These are phyloP conservation scores for Pilobolus umbonatus DNA, from an alignment of 192 early-diverging fungal species.

Conservation along the genomic window DNA sequence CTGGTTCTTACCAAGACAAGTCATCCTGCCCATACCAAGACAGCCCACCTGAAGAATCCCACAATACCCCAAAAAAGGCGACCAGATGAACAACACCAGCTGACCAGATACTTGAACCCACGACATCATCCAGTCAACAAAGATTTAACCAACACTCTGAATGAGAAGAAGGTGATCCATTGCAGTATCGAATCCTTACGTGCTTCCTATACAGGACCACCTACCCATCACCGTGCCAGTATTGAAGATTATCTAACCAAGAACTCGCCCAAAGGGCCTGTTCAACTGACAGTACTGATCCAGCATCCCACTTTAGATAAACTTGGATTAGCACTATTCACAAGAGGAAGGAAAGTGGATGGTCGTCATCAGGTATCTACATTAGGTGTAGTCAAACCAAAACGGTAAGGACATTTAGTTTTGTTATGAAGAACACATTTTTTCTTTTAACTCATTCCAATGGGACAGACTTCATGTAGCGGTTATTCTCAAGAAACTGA, in stretches of 20 bases:
- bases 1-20: too few species aligned
- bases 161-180: too few species aligned
- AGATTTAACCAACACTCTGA: too few species aligned
- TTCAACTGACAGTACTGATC: neutral
- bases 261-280: neutral
- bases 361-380: neutral
- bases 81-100: too few species aligned
- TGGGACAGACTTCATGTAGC: neutral
- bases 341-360: neutral
- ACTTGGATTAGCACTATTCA: neutral
- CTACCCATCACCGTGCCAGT: neutral
- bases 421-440: neutral
- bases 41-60: too few species aligned
- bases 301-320: neutral
- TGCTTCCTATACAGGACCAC: too few species aligned
- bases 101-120: too few species aligned
- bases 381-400: constrained; percentile 3
- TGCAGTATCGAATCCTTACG: too few species aligned
- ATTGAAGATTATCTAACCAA: neutral
- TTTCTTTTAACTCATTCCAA: neutral
- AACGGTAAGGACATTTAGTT: neutral
- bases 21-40: too few species aligned
- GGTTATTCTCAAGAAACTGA: neutral
- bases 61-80: too few species aligned
- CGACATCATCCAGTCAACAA: too few species aligned